Evolutionary conservation across 2,329 filamentous ascomycete species (phyloP).

Genomic region (Aspergillus novofumigatus): DNA sequence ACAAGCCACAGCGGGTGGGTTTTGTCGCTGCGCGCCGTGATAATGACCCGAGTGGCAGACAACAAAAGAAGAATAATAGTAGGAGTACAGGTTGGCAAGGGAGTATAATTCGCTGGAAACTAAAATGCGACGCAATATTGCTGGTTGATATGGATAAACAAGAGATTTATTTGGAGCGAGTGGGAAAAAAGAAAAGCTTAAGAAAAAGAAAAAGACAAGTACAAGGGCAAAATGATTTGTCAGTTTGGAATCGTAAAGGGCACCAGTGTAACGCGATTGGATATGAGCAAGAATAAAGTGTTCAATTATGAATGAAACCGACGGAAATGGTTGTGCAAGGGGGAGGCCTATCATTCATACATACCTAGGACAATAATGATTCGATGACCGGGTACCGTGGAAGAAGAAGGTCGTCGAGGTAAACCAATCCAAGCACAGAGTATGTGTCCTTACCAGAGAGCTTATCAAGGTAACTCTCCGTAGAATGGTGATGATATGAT

Average conservation of each 20-base stretch:
- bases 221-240: constrained; percentile 11
- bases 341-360: constrained; percentile 8
- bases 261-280: constrained; percentile 17
- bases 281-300: constrained; percentile 10
- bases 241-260: background rate
- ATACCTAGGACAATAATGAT: constrained; percentile 23
- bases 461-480: background rate
- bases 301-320: constrained; percentile 11
- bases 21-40: background rate
- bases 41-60: background rate
- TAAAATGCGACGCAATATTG: background rate
- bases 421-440: constrained; percentile 2
- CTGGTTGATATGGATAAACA: constrained; percentile 6
- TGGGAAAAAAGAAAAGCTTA: constrained; percentile 9
- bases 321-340: constrained; percentile 12
- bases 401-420: constrained; percentile 5
- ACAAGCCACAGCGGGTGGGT: background rate
- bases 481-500: constrained; percentile 1
- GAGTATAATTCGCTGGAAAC: background rate
- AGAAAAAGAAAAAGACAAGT: background rate
- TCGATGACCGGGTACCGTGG: constrained; percentile 17
- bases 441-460: background rate
- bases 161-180: constrained; percentile 8
- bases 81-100: background rate
- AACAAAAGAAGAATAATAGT: background rate